Base-by-base conservation (phyloP, 176 grass and related monocot species). In the Themeda triandra region DNA sequence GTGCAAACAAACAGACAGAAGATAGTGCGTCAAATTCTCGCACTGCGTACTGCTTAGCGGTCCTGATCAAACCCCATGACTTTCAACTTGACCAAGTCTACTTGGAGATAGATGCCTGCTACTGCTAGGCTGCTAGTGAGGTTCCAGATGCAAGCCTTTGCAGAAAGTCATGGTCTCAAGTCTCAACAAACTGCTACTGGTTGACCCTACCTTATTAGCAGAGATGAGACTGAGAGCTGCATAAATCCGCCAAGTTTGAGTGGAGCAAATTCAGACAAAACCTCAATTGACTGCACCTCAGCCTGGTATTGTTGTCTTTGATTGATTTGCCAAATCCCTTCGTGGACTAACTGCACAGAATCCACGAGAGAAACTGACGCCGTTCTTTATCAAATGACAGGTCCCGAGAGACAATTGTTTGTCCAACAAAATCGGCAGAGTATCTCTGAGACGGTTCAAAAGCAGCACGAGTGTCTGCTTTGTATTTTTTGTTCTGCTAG, bases 81-180 rank as follows among this genome's bases (percentile, higher is more conserved):
- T 85, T 85, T 39, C 25, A 33, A 32, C 63, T 53, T 13, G 83
- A 76, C 71, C 4, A 81, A 63, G 63, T 79, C 87, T 56, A 74
- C 51, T 63, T 32, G 30, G 25, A 3, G 67, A 84, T 13, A 9
- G 2, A 23, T 54, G 44, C 59, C 46, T 69, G 13, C 36, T 67
- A 45, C n/a, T 69, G 10, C 35, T 67, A 46, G 59, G 19, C 59
- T 63, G 24, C 24, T 63, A 75, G 42, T 40, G 53, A 77, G 17
- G 40, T 70, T n/a, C 6, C 9, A 71, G 19, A 25, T 10, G 69
- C 10, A 69, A n/a, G 32, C 67, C 51, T 63, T 71, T 73, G 4
- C 73, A 79, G 10, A 37, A 82, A 90, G 73, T 86, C 88, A 58
- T 77, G 31, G 77, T 76, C 46, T 41, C 63, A 56, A 41, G 77